Conservation (phyloP, 257 asterid species). For the Solanum verrucosum region DNA sequence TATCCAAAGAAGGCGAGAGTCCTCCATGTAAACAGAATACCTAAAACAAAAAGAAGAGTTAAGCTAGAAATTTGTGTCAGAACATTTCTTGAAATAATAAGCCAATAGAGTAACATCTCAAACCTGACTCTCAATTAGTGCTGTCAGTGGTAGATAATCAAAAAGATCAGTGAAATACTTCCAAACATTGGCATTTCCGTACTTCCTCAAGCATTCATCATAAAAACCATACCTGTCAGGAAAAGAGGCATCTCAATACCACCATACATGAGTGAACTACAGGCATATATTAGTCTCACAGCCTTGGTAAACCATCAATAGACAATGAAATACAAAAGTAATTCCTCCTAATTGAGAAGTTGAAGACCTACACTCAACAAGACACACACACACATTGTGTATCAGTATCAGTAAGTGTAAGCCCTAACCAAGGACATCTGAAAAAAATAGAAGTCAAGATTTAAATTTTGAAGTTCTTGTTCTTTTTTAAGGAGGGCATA, state of each 20-base stretch:
- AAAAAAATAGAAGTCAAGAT: background rate
- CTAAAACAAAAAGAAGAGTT: conserved; percentile 23
- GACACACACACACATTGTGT: background rate
- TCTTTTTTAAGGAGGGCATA: background rate
- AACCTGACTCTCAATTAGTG: conserved; percentile 98
- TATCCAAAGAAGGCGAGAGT: conserved; percentile 93
- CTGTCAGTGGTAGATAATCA: conserved; percentile 93
- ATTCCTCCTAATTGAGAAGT: background rate
- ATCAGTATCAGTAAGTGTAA: background rate
- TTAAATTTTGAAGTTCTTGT: background rate
- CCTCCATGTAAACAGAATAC: conserved; percentile 96
- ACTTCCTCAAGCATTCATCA: conserved; percentile 96
- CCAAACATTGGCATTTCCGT: conserved; percentile 98
- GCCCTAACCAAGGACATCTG: background rate
- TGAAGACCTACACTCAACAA: background rate
- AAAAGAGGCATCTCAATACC: conserved; percentile 12
- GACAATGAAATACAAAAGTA: background rate
- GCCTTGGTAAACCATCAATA: background rate
- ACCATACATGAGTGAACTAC: background rate
- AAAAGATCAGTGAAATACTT: conserved; percentile 92
- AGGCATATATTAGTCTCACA: background rate
- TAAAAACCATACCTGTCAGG: conserved; percentile 84
- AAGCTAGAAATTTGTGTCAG: background rate
- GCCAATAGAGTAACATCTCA: conserved; percentile 11
- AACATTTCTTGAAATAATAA: conserved; percentile 5